Evolutionary conservation across 805 yeast species (phyloP).

Genomic region (Clavispora santaluciae): DNA sequence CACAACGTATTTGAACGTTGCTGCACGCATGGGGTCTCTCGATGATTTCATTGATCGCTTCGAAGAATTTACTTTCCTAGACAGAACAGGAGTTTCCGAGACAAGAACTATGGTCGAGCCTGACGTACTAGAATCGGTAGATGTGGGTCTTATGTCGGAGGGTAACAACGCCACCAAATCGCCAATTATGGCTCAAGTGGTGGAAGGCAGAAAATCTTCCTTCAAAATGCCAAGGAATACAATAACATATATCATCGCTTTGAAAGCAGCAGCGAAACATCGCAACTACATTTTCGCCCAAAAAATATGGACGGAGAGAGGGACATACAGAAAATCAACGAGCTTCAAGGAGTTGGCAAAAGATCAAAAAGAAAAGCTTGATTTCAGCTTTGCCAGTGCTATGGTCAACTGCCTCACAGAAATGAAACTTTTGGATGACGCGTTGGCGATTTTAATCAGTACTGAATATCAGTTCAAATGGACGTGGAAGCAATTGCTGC

Average conservation of each 20-base stretch:
- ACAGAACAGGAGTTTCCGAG: conserved; percentile 19
- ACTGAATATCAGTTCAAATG: conserved; percentile 68
- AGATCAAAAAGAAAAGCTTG: conserved; percentile 39
- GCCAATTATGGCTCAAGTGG: conserved; percentile 16
- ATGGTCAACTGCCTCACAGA: conserved; percentile 60
- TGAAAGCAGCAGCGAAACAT: conserved; percentile 61
- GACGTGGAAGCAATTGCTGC: conserved; percentile 42
- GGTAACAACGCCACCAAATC: conserved; percentile 14
- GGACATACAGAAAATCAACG: conserved; percentile 55
- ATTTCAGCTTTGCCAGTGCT: conserved; percentile 65
- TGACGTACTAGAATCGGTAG: conserved; percentile 8
- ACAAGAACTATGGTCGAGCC: conserved; percentile 13
- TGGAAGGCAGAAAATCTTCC: background rate
- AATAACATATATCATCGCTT: conserved; percentile 52
- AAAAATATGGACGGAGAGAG: conserved; percentile 74
- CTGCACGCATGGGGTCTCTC: conserved; percentile 29
- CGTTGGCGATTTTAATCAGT: conserved; percentile 60
- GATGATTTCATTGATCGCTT: conserved; percentile 33
- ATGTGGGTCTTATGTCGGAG: background rate
- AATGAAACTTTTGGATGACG: conserved; percentile 60
- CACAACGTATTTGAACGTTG: conserved; percentile 50
- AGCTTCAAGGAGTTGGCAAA: conserved; percentile 41
- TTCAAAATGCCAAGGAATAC: conserved; percentile 27
- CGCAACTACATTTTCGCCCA: conserved; percentile 56
- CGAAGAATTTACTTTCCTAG: conserved; percentile 24